Base-by-base conservation (phyloP, 495 filamentous ascomycete species). In the Penicillium cinerascens region DNA sequence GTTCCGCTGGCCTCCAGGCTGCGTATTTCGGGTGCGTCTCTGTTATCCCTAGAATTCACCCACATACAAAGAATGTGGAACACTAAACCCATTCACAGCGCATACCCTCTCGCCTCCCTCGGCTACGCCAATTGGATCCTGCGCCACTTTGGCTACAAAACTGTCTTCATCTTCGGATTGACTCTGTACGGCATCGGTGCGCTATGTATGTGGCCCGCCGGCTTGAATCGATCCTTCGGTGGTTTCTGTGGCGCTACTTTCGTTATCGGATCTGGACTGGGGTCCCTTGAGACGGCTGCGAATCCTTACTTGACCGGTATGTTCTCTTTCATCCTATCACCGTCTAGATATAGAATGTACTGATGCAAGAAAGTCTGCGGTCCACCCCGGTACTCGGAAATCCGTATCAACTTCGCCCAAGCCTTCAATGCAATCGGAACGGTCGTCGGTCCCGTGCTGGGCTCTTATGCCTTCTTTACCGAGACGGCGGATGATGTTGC, bases 361-460 rank as follows among this genome's bases (percentile, higher is more conserved):
- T 27, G 13, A 40, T 29, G 7, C 1, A 16, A 3, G 35, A n/a
- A n/a, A 76, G 73, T 80, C 23, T 78, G 76, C 47, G 78, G 77
- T 40, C 78, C 78, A 6, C 76, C 75, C 4, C 63, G 70, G 17
- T 79, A 78, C 57, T 64, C 75, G 13, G 78, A 81, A 48, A 71
- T 80, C 55, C 78, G 87, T 26, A 78, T 91, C 46, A 81, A 88
- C 36, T 59, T 88, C 13, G 79, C 86, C 1, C 86, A 89, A 59
- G 85, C 76, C 10, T 77, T 90, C 42, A 86, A 89, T 56, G 87
- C 78, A 4, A 73, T 87, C 25, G 82, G 84, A 6, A 84, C 81
- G 18, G 80, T 89, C 35, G 68, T 90, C 22, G 82, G 78, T 20
- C 84, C 84, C 1, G 70, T 88, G 0, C 72, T 91, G 13, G 87